Evolutionary conservation across 2,329 filamentous ascomycete genomes (phyloP), one percentile per base, ranked within the genome.

Genomic region (Daldinia sp.): DNA sequence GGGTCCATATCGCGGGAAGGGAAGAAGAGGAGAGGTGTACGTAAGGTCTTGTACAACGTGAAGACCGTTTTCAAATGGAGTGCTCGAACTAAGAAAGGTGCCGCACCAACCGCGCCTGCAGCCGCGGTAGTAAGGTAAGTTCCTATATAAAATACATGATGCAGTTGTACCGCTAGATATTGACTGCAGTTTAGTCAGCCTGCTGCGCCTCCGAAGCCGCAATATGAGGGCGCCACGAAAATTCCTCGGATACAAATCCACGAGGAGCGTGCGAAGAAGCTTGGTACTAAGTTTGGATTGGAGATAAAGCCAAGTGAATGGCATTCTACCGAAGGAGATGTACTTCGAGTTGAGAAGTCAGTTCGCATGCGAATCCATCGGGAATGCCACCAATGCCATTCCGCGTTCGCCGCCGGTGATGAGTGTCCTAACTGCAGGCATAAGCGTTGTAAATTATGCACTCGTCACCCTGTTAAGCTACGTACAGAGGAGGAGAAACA

Each of bases 361-460:
- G 90, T 93, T 68, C 87, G 90, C 61, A 90, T 94, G 85, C 87
- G 91, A 55, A 86, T 93, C 54, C 90, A 91, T 75, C 87, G 89
- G 69, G 89, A 85, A 66, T 97, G 94, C 77, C 94, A 97, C 78
- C 84, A 86, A 69, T 97, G 94, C 80, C 85, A 88, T 61, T 86
- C 89, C 11, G 85, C 85, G 21, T 96, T 94, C 75, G 89, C 90
- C 58, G 77, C 85, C 17, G 86, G 89, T 71, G 93, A 90, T 78
- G 82, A 90, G 62, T 97, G 94, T 77, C 77, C 83, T 67, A 86
- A 86, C 68, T 97, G 94, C 80, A 84, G 90, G 70, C 94, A 97
- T 78, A 81, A 82, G 47, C 87, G 92, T 68, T 97, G 94, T 85
- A 90, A 87, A 73, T 88, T 90, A 72, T 97, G 94, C 76, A 86